Base-by-base conservation (phyloP, 164 flowering plant species). In the Macadamia tetraphylla region DNA sequence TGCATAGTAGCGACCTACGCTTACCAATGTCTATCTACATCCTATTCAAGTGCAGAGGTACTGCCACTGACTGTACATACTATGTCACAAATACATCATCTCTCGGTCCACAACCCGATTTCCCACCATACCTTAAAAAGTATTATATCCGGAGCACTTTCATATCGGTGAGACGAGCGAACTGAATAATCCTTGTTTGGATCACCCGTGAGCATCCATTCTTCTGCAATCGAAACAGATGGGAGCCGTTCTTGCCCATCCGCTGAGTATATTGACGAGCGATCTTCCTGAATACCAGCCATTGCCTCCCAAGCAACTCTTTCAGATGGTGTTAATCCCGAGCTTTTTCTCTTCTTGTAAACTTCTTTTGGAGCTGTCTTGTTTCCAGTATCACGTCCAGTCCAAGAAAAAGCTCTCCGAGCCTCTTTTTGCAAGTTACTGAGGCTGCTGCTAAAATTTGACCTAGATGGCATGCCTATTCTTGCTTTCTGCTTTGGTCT, bases 181-280 rank as follows among this genome's bases (percentile, higher is more conserved):
- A 92, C 89, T 73, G 81, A 82, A 69, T 84, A 88, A 79, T 95
- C 98, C 82, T 95, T 95, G 10, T 11, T 65, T 56, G 76, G 70
- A 71, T 88, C 94, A 66, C 99, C 99, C 17, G 94, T 89, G 17
- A 95, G 89, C 85, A 95, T 87, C 97, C 98, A 91, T 74, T 90
- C 94, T 67, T 93, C 98, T 68, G 96, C 67, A 64, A 91, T 85
- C 15, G 96, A 84, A 63, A 86, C 87, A 73, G 99, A 77, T 67
- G 99, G 90, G 73, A 90, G 77, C 29, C 99, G 81, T 63, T 92
- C 99, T 70, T 87, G 98, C 43, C 96, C 94, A 74, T 92, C 98
- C 10, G 75, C 78, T 67, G 87, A 74, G 66, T 61, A 85, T 49
- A 84, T 78, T 70, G 91, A 76, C 67, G 73, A 82, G 63, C 75